Evolutionary conservation across 306 rosid genomes (phyloP), one percentile per base, ranked within the genome.

Genomic region (Dalbergia oliveri): DNA sequence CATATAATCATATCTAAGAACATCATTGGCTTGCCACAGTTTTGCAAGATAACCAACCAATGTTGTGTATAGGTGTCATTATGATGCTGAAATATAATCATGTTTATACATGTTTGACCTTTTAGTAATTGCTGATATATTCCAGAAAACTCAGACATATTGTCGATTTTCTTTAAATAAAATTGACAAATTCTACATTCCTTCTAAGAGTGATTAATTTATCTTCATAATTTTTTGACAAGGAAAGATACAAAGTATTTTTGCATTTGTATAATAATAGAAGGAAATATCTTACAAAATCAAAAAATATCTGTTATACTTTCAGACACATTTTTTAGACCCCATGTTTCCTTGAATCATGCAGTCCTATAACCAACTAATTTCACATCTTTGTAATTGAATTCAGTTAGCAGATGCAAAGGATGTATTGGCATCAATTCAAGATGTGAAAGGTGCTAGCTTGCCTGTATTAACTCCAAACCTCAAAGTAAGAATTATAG

Each of bases 321-420:
- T 68, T 44, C 18, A 45, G 63, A 69, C 33, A 47, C 66, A 35
- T 14, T 65, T 56, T 77, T 45, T 10, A 8, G 7, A 66, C 43
- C 16, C 14, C 16, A 18, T 62, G 34, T 63, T 74, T 69, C 49
- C n/a, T 34, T 69, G 50, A 78, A 68, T 34, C 26, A 11, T 23
- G 69, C 15, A 23, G 59, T 78, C 68, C 65, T 33, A 66, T 66
- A 71, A 66, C 34, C 15, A 19, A 64, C 64, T 47, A 49, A 19
- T 76, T 44, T 43, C 60, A 35, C 34, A 59, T 79, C 13, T 43
- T 66, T 44, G 62, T 60, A 66, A 70, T 82, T 73, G 54, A 72
- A 66, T 83, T 86, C 86, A 92, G 98, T 88, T 94, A 76, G 93
- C 97, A 60, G 98, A 94, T 88, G 97, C 97, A 79, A 92, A 88